A percentile compares a stretch with the other conserved stretches of the same genome.
phyloP scores from a whole-genome alignment of 1,284 basidiomycete species.

The Ustilago xerochloae region DNA sequence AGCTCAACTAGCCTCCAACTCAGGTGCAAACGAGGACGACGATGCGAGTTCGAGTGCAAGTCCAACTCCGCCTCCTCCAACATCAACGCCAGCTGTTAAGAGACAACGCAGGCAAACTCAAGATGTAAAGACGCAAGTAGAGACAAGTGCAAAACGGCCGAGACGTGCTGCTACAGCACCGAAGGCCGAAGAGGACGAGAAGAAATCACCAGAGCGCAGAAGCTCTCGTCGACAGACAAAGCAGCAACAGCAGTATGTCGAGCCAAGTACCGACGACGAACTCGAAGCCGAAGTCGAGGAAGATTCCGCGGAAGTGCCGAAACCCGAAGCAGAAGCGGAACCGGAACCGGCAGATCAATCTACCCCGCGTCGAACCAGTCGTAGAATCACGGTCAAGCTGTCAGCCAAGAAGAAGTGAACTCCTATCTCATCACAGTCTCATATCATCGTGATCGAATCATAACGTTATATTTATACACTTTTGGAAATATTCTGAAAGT shows the following conservation, averaged over 20 bases:
- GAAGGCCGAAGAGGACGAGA: neutral
- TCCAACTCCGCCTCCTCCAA: constrained; percentile 3
- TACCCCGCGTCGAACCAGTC: constrained; percentile 10
- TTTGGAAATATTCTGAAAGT: neutral
- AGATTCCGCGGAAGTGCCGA: neutral
- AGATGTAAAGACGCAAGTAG: neutral
- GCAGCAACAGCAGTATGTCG: constrained; percentile 12
- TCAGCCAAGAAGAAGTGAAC: constrained; percentile 5
- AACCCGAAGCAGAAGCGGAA: neutral
- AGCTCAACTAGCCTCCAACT: constrained; percentile 34
- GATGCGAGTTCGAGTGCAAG: constrained; percentile 5
- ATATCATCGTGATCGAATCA: neutral
- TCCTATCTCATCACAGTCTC: neutral
- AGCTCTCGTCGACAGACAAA: constrained; percentile 5
- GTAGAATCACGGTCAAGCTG: constrained; percentile 24
- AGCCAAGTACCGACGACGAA: constrained; percentile 11
- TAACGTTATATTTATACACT: neutral
- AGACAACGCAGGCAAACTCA: constrained; percentile 2
- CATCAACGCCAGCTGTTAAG: neutral
- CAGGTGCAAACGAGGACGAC: constrained; percentile 8
- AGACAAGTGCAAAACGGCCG: constrained; percentile 4
- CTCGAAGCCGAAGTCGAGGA: neutral
- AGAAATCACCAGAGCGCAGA: constrained; percentile 1
- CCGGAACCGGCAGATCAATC: neutral
- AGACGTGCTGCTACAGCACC: neutral